Evolutionary conservation across 2,329 filamentous ascomycete genomes (phyloP), one percentile per base, ranked within the genome.

Genomic region (Apiospora aurea): DNA sequence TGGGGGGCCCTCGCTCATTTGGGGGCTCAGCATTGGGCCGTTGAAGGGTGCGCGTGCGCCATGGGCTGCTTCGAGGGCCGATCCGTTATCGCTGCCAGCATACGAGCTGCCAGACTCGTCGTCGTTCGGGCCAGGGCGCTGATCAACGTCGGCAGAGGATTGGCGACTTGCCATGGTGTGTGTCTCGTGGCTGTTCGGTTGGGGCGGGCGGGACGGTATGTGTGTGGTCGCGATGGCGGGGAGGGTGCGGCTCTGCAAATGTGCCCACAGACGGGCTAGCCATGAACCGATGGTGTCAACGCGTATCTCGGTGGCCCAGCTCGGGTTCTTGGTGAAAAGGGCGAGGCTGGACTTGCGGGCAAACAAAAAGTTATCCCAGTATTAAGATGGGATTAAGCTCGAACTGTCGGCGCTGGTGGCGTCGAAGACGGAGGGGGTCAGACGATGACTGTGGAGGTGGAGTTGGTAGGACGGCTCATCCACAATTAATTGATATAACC

Each of bases 101-200:
- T 84, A 81, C n/a, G 85, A 84, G 75, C 82, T 84, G 26, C 82
- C 78, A 78, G 77, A 77, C 57, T 75, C 76, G 14, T 75, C 67
- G 38, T 77, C 77, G 67, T 61, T 53, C 14, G 66, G 51, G 34
- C 4, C 67, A n/a, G 43, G 44, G 26, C 26, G 67, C 49, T 29
- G 67, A 21, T 49, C 67, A 38, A 10, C 21, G 57, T 64, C 57
- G 57, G 18, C 51, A 26, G 51, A 34, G 26, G 34, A 10, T 34
- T 57, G 57, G 57, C 57, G 57, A 38, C 57, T 64, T 41, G 57
- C 57, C 57, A 64, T 64, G 57, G 16, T 41, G 26, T 38, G 26
- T 34, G 41, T 2, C n/a, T 64, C 34, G 51, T 11, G 24, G 57
- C 57, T 41, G 5, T 29, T 64, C 57, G 34, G 29, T 10, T 13